These are phyloP conservation scores for Stramenopiles sp. DNA, from an alignment of 352 stramenopile species.

Conservation along the genomic window DNA sequence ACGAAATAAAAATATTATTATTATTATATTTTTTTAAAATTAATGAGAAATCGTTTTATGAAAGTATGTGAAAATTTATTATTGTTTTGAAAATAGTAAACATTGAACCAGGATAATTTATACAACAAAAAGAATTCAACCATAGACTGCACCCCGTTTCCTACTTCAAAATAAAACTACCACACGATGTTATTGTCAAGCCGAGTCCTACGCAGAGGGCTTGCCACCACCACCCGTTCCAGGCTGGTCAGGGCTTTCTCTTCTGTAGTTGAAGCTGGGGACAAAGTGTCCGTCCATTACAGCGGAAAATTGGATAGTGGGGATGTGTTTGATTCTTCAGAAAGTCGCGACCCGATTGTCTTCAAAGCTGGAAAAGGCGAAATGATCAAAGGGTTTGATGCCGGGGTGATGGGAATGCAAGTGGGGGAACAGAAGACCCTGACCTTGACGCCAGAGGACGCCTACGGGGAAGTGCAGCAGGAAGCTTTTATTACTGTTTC, in stretches of 20 bases:
- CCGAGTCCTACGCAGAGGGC: no score
- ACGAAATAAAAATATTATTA: no score
- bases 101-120: no score
- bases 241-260: neutral
- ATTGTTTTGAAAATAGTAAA: no score
- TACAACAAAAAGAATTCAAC: no score
- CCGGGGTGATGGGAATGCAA: conserved; percentile 38
- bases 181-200: no score
- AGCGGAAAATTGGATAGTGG: conserved; percentile 38
- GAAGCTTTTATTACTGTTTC: conserved; percentile 24
- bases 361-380: conserved; percentile 47
- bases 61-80: no score
- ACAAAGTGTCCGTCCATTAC: conserved; percentile 46
- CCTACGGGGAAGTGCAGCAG: conserved; percentile 41
- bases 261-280: conserved; percentile 30
- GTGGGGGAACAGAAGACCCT: conserved; percentile 42
- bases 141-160: no score
- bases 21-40: no score
- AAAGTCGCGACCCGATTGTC: conserved; percentile 32
- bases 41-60: no score
- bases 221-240: no score
- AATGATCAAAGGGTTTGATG: conserved; percentile 43
- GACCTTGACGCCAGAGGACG: conserved; percentile 35
- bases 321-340: conserved; percentile 35
- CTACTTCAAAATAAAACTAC: no score